phyloP scores from a whole-genome alignment of 2,329 filamentous ascomycete genomes.

The Xylariaceae sp. region DNA sequence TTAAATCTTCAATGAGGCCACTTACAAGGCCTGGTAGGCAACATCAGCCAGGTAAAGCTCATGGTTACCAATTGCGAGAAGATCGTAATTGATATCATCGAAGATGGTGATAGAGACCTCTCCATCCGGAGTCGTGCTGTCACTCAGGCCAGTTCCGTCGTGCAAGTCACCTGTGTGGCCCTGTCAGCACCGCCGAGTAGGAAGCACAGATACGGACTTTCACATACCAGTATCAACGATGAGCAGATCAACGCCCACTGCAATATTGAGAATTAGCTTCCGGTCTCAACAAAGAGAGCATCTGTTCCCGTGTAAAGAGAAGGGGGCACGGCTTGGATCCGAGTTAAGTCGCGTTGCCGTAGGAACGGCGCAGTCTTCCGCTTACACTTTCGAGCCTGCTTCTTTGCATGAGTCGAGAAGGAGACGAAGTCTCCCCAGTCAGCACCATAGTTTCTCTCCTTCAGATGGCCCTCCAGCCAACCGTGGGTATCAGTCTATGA shows the following conservation, averaged over 20 bases:
- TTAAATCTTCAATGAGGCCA: not conserved
- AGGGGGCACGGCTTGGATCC: not conserved
- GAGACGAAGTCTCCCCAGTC: conserved; percentile 63
- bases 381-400: conserved; percentile 44
- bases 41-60: conserved; percentile 60
- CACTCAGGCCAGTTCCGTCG: conserved; percentile 58
- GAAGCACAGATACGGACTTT: not conserved
- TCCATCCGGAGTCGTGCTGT: conserved; percentile 55
- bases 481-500: conserved; percentile 52
- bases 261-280: not conserved
- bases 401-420: conserved; percentile 55
- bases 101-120: conserved; percentile 46
- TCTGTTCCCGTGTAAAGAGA: not conserved
- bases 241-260: conserved; percentile 53
- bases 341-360: not conserved
- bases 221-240: conserved; percentile 53
- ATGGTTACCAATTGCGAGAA: conserved; percentile 48
- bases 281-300: not conserved
- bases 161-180: conserved; percentile 49
- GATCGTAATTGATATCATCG: conserved; percentile 39
- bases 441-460: conserved; percentile 58
- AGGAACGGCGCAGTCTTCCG: not conserved
- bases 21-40: conserved; percentile 53
- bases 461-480: conserved; percentile 56
- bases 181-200: not conserved